Percentiles rank a stretch among this genome's conserved stretches.
These are phyloP conservation scores for Violaceomyces palustris DNA, from an alignment of 1,284 basidiomycete genomes.

Conservation along the genomic window DNA sequence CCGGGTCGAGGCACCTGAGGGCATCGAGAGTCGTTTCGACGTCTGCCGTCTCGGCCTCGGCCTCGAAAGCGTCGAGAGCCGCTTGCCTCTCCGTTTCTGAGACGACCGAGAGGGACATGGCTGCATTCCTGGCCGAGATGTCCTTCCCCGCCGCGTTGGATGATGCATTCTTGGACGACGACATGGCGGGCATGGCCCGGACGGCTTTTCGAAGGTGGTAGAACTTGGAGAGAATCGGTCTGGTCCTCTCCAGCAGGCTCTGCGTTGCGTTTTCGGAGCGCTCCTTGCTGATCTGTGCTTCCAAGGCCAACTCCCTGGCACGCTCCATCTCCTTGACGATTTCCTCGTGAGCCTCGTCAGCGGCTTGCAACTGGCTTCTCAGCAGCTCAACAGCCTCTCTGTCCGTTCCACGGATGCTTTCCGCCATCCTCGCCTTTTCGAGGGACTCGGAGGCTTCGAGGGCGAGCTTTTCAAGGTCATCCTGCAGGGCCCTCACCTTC, in stretches of 20 bases:
- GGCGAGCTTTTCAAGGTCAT: slow-evolving; percentile 21
- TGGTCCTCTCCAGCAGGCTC: slow-evolving; percentile 20
- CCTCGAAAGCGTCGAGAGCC: slow-evolving; percentile 31
- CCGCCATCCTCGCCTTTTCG: slow-evolving; percentile 5
- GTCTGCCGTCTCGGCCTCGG: slow-evolving; percentile 14
- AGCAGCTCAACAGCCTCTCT: slow-evolving; percentile 29
- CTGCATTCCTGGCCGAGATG: slow-evolving; percentile 1
- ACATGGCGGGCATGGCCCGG: slow-evolving; percentile 29
- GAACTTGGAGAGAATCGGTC: slow-evolving; percentile 20
- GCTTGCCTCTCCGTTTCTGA: slow-evolving; percentile 30
- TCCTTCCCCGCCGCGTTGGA: slow-evolving; percentile 5
- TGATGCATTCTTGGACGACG: slow-evolving; percentile 25
- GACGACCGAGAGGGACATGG: slow-evolving; percentile 14
- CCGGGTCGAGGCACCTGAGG: slow-evolving; percentile 64
- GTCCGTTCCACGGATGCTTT: slow-evolving; percentile 16
- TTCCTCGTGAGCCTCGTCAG: slow-evolving; percentile 41
- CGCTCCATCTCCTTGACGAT: slow-evolving; percentile 37
- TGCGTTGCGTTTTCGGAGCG: slow-evolving; percentile 30
- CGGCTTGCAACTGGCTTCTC: slow-evolving; percentile 40
- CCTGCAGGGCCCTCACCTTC: slow-evolving; percentile 29
- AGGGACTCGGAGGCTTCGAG: slow-evolving; percentile 19
- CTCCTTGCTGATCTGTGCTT: slow-evolving; percentile 26
- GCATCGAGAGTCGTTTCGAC: slow-evolving; percentile 54
- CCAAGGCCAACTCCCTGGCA: slow-evolving; percentile 25
- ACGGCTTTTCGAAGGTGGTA: slow-evolving; percentile 22